Evolutionary conservation across 2,329 filamentous ascomycete species (phyloP), one percentile per base, ranked within the genome.

Genomic region (Diaporthe sp.): DNA sequence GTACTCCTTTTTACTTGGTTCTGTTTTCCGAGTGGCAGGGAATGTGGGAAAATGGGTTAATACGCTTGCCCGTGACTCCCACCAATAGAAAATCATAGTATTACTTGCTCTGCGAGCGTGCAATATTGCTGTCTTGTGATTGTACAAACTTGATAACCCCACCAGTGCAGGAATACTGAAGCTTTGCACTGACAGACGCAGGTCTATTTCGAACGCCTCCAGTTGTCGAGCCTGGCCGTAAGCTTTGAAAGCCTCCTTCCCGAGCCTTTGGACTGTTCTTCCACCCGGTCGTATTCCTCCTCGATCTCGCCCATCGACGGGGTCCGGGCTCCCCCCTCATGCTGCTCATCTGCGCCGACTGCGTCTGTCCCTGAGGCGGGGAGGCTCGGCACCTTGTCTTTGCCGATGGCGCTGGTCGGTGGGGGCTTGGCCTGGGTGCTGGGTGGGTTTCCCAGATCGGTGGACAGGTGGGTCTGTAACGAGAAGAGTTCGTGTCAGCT

Each of bases 211-310:
- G 12, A 22, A 49, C 46, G 44, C 22, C 37, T 34, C 22, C 19
- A 37, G 19, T 37, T 51, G 6, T 15, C 44, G 7, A 53, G 46
- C 8, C 17, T 53, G 22, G 22, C 31, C 31, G 22, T 15, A 1
- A 68, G n/a, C 19, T 17, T 53, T 9, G 65, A 68, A 8, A 53
- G 46, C 46, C 65, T 53, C n/a, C 37, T 68, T n/a, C 65, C 22
- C 7, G 31, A 15, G 3, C 25, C 39, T 8, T 19, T 53, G 8
- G 65, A 68, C 22, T 4, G 46, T 7, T 39, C 44, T 17, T 68
- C 46, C 46, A 67, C 25, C 1, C 34, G 12, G 19, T 31, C 31
- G 59, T 65, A 65, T 10, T 51, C 44, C 3, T 39, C 28, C 44
- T 67, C 44, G 28, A 51, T 51, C 28, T 51, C 62, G 28, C 62